A percentile compares a stretch with the other conserved stretches of the same genome.
These are phyloP conservation scores for Ceratobasidium sp. DNA, from an alignment of 1,284 basidiomycete genomes.

Conservation along the genomic window DNA sequence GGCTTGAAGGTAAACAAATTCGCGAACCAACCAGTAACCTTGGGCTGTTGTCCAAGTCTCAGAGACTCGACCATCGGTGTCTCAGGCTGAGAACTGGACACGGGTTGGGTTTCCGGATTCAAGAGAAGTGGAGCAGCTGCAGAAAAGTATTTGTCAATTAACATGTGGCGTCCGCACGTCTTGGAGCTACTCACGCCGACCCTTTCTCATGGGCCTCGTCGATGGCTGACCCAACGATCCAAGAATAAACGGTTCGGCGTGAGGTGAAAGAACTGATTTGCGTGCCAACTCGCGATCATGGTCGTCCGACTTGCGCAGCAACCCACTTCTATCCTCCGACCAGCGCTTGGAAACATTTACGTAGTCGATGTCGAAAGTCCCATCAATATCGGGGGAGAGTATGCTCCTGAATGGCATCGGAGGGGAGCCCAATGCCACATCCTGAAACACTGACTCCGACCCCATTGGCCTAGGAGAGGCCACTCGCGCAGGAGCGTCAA, in stretches of 20 bases:
- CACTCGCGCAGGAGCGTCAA: neutral
- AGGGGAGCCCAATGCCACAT: neutral
- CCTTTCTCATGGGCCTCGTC: constrained; percentile 3
- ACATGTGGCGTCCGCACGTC: neutral
- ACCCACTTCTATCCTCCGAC: neutral
- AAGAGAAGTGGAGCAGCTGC: constrained; percentile 15
- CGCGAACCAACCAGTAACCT: constrained; percentile 27
- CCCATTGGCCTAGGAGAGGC: neutral
- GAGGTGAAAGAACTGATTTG: constrained; percentile 10
- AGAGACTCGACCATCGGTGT: constrained; percentile 7
- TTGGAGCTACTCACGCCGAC: constrained; percentile 17
- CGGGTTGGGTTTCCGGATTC: constrained; percentile 25
- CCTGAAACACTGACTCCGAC: constrained; percentile 6
- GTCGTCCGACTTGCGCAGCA: neutral
- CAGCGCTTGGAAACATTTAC: constrained; percentile 13
- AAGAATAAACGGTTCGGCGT: constrained; percentile 15
- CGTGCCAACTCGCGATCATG: constrained; percentile 11
- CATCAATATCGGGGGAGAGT: constrained; percentile 16
- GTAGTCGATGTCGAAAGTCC: neutral
- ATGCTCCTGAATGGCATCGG: constrained; percentile 19
- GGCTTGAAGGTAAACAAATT: constrained; percentile 28
- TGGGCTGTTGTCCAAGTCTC: constrained; percentile 18
- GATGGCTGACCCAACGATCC: neutral
- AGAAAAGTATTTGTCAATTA: neutral
- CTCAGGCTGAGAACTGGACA: constrained; percentile 14